These are phyloP conservation scores for Eucalyptus tenuipes DNA, from an alignment of 345 rosid genomes.

Conservation along the genomic window DNA sequence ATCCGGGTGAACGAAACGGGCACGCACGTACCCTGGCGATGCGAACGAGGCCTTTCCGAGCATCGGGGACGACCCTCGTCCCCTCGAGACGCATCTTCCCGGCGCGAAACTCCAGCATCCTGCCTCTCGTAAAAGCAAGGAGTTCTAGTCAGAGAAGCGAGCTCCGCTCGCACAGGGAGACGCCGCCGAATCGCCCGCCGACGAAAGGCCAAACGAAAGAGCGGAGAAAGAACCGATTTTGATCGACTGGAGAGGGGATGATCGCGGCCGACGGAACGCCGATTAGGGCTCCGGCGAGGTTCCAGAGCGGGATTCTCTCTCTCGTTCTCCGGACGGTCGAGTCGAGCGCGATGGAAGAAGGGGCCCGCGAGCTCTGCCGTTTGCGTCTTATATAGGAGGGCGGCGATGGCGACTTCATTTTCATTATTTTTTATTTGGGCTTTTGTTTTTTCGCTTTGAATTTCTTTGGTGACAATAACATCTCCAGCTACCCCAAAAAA, in stretches of 20 bases:
- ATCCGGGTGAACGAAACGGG: not conserved
- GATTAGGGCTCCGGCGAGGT: not conserved
- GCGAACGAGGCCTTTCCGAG: slow-evolving; percentile 86
- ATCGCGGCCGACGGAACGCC: not conserved
- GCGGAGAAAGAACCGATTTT: not conserved
- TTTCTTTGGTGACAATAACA: not conserved
- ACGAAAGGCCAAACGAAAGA: not conserved
- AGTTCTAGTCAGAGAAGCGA: not conserved
- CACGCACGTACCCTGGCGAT: slow-evolving; percentile 40
- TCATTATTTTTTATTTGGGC: not conserved
- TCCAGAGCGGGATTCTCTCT: not conserved
- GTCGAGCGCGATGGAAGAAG: not conserved
- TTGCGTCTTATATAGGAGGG: not conserved
- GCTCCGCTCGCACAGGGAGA: not conserved
- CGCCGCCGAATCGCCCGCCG: not conserved
- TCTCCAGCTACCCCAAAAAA: not conserved
- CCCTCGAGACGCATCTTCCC: slow-evolving; percentile 89
- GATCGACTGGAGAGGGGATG: not conserved
- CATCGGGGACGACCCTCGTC: slow-evolving; percentile 73
- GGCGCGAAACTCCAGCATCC: slow-evolving; percentile 90
- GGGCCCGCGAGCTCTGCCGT: not conserved
- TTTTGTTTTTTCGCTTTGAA: not conserved
- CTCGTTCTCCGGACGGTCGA: not conserved
- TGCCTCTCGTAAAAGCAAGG: slow-evolving; percentile 4
- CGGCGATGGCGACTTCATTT: not conserved